These are phyloP conservation scores for Shiraia sp. DNA, from an alignment of 2,329 filamentous ascomycete genomes.

Conservation along the genomic window DNA sequence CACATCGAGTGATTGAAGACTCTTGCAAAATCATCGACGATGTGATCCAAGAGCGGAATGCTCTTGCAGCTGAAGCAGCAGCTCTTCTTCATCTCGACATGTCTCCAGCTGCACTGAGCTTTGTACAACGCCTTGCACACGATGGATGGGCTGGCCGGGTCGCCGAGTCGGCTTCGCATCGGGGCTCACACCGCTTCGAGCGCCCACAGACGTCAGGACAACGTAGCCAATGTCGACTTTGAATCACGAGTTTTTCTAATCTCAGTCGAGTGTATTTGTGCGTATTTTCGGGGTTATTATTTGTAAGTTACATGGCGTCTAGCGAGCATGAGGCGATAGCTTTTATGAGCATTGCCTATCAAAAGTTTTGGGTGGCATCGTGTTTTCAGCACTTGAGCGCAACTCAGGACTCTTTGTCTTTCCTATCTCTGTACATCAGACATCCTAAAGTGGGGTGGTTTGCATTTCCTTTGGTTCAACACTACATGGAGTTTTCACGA, in stretches of 20 bases:
- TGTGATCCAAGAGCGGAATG: neutral
- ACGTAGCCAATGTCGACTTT: neutral
- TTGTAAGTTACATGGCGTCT: neutral
- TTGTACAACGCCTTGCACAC: neutral
- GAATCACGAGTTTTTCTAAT: neutral
- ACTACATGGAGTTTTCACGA: no score
- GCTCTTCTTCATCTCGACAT: no score
- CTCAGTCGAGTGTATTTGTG: neutral
- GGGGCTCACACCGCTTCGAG: neutral
- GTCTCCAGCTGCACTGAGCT: neutral
- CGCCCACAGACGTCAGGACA: neutral
- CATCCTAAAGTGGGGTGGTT: no score
- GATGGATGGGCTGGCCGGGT: neutral
- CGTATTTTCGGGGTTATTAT: neutral
- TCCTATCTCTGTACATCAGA: neutral
- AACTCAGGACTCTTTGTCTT: neutral
- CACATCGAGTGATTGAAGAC: constrained; percentile 8
- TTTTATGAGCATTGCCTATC: no score
- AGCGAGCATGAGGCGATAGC: no score
- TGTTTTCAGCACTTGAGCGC: neutral
- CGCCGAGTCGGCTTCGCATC: neutral
- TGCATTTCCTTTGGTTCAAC: no score
- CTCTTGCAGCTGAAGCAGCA: neutral
- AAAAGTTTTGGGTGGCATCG: no score
- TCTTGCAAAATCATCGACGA: constrained; percentile 7